These are phyloP conservation scores for Fusarium verrucosum DNA, from an alignment of 2,329 filamentous ascomycete species.

Conservation along the genomic window DNA sequence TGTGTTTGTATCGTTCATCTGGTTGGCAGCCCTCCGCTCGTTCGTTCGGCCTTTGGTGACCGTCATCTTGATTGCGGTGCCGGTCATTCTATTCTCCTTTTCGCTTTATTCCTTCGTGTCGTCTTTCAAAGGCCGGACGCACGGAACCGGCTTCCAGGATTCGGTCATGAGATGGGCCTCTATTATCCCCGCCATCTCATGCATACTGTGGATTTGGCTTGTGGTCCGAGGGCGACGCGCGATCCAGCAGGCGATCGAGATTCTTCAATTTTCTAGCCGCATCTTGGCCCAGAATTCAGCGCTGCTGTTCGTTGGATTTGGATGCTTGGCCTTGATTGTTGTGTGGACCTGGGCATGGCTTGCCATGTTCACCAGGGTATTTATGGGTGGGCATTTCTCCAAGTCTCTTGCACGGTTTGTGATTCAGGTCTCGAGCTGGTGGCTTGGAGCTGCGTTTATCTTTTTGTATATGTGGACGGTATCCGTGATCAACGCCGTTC, in stretches of 20 bases:
- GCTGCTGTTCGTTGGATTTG: slow-evolving; percentile 84
- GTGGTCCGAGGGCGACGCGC: slow-evolving; percentile 82
- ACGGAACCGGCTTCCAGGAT: slow-evolving; percentile 85
- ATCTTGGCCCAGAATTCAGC: slow-evolving; percentile 87
- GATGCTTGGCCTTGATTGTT: slow-evolving; percentile 77
- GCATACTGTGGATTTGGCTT: slow-evolving; percentile 83
- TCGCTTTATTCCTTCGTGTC: slow-evolving; percentile 90
- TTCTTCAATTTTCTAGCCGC: slow-evolving; percentile 90
- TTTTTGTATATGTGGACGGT: slow-evolving; percentile 96
- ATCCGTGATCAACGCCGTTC: slow-evolving; percentile 85
- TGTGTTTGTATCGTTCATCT: slow-evolving; percentile 85
- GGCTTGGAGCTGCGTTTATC: slow-evolving; percentile 91
- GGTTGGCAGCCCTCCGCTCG: slow-evolving; percentile 87
- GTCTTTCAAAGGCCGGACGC: slow-evolving; percentile 81
- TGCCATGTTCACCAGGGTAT: slow-evolving; percentile 94
- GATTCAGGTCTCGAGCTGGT: slow-evolving; percentile 90
- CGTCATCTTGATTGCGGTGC: slow-evolving; percentile 83
- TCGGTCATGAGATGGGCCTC: slow-evolving; percentile 88
- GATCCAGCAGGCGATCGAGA: slow-evolving; percentile 83
- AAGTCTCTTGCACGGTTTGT: slow-evolving; percentile 72
- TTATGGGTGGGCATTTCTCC: slow-evolving; percentile 88
- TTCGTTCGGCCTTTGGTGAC: slow-evolving; percentile 88
- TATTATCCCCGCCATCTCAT: slow-evolving; percentile 76
- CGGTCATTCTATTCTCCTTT: slow-evolving; percentile 86
- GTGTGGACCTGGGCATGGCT: slow-evolving; percentile 97